These are phyloP conservation scores for Ophiosphaerella narmari DNA, from an alignment of 2,329 filamentous ascomycete genomes.

Conservation along the genomic window DNA sequence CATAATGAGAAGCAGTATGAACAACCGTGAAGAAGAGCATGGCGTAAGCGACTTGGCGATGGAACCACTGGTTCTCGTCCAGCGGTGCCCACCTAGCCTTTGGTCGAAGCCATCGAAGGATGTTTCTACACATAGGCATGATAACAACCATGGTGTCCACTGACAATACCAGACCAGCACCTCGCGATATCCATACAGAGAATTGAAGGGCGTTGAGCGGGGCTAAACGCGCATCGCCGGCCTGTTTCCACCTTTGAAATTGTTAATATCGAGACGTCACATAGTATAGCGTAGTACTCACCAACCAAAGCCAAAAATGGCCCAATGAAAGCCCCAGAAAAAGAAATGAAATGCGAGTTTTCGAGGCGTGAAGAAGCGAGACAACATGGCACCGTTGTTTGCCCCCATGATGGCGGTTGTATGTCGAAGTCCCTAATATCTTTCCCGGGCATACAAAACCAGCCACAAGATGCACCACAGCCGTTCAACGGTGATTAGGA, in stretches of 20 bases:
- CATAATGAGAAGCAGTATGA: slow-evolving; percentile 83
- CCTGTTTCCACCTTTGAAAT: slow-evolving; percentile 76
- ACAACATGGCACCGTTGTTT: slow-evolving; percentile 10
- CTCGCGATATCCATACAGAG: slow-evolving; percentile 96
- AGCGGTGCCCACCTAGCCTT: slow-evolving; percentile 87
- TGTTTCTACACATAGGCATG: slow-evolving; percentile 90
- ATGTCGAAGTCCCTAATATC: neutral
- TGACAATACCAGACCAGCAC: slow-evolving; percentile 82
- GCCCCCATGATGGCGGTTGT: slow-evolving; percentile 19
- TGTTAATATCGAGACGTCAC: slow-evolving; percentile 7
- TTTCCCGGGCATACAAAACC: neutral
- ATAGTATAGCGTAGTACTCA: slow-evolving; percentile 53
- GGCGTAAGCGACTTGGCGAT: slow-evolving; percentile 90
- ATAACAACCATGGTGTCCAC: slow-evolving; percentile 87
- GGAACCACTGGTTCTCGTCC: slow-evolving; percentile 98
- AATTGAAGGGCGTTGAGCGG: slow-evolving; percentile 79
- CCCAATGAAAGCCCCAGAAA: slow-evolving; percentile 80
- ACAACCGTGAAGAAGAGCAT: slow-evolving; percentile 80
- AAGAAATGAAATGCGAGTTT: slow-evolving; percentile 81
- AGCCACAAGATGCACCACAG: slow-evolving; percentile 8
- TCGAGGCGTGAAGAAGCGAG: slow-evolving; percentile 59
- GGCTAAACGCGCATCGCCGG: slow-evolving; percentile 67
- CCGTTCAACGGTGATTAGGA: slow-evolving; percentile 44
- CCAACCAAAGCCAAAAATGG: slow-evolving; percentile 85
- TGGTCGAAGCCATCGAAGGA: slow-evolving; percentile 82